phyloP scores from a whole-genome alignment of 176 grass and related monocot species.

The Coix lacrymajobi region DNA sequence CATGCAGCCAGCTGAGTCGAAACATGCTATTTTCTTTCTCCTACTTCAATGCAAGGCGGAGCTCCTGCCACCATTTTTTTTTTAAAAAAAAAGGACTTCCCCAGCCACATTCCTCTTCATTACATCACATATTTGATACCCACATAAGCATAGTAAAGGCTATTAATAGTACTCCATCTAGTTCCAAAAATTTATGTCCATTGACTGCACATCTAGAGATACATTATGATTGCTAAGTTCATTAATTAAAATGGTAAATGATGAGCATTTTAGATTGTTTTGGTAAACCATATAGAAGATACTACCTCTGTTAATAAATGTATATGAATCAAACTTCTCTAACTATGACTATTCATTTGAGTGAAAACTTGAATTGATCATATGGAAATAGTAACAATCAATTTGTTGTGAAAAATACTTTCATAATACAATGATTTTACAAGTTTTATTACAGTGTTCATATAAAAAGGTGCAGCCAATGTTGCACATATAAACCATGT shows the following conservation, averaged over 20 bases:
- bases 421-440: not conserved
- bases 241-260: not conserved
- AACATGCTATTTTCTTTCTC: not conserved
- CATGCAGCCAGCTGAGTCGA: not conserved
- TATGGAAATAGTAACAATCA: not conserved
- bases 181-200: not conserved
- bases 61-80: not conserved
- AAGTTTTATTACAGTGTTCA: not conserved
- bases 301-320: not conserved
- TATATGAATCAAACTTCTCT: not conserved
- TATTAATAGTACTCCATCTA: not conserved
- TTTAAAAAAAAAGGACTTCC: not conserved
- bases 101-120: not conserved
- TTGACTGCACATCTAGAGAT: not conserved
- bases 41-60: not conserved
- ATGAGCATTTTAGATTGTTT: not conserved
- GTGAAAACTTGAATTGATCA: not conserved
- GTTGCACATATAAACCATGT: not conserved
- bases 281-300: not conserved
- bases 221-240: not conserved
- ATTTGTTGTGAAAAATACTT: not conserved
- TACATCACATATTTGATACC: not conserved
- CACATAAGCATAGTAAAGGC: not conserved
- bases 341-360: not conserved
- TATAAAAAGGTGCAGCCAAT: not conserved